Evolutionary conservation across 2,329 filamentous ascomycete genomes (phyloP).

Genomic region (Ascochyta rabiei): DNA sequence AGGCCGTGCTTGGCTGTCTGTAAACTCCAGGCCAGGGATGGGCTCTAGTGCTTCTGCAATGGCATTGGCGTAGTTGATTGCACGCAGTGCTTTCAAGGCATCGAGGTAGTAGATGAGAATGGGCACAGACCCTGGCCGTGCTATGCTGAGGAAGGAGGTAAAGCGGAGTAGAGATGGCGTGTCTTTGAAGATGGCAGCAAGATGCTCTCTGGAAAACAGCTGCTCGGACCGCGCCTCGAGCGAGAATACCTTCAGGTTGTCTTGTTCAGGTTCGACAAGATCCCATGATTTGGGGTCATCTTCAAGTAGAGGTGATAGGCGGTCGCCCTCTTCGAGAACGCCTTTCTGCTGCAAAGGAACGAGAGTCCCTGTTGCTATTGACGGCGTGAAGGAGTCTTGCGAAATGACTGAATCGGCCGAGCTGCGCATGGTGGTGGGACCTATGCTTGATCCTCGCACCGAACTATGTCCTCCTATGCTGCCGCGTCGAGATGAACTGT

Average conservation of each 20-base stretch:
- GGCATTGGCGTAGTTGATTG: conserved; percentile 73
- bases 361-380: conserved; percentile 41
- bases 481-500: conserved; percentile 23
- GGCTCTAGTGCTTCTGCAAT: conserved; percentile 66
- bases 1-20: conserved; percentile 54
- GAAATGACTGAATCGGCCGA: conserved; percentile 47
- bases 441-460: conserved; percentile 24
- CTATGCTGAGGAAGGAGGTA: conserved; percentile 67
- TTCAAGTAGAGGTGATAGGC: conserved; percentile 56
- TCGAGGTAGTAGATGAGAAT: conserved; percentile 75
- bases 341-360: conserved; percentile 54
- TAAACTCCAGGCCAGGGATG: conserved; percentile 63
- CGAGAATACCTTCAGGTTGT: conserved; percentile 52
- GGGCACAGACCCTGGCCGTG: conserved; percentile 67
- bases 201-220: conserved; percentile 69
- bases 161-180: conserved; percentile 68
- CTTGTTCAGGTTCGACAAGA: conserved; percentile 52
- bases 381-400: conserved; percentile 42
- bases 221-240: conserved; percentile 69
- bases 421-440: conserved; percentile 35
- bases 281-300: conserved; percentile 62
- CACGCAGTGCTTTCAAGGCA: conserved; percentile 71
- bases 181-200: conserved; percentile 69
- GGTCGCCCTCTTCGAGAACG: conserved; percentile 49
- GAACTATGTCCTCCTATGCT: conserved; percentile 16